These are phyloP conservation scores for Plasmodium adleri DNA, from an alignment of 169 alveolate species.

Conservation along the genomic window DNA sequence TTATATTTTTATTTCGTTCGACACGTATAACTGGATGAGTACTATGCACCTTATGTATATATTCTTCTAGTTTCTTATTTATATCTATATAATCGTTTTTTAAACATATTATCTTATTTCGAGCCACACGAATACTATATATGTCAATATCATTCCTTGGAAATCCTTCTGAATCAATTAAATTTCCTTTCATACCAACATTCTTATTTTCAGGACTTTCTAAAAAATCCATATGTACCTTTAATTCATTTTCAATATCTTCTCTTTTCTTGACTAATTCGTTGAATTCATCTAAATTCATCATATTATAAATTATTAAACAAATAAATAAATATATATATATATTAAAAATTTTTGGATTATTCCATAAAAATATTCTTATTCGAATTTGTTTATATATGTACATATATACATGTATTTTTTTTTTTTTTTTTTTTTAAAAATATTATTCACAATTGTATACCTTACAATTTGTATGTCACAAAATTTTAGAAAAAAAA, in stretches of 20 bases:
- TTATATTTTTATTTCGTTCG: slow-evolving; percentile 14
- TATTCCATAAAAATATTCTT: background rate
- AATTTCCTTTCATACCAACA: slow-evolving; percentile 81
- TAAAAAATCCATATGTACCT: slow-evolving; percentile 77
- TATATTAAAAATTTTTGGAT: background rate
- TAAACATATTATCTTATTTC: slow-evolving; percentile 80
- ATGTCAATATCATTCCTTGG: slow-evolving; percentile 84
- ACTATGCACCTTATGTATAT: slow-evolving; percentile 41
- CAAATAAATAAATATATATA: slow-evolving; percentile 10
- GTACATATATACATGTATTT: too few relatives aligned
- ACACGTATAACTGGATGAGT: slow-evolving; percentile 61
- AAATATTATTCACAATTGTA: too few relatives aligned
- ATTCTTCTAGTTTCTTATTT: slow-evolving; percentile 56
- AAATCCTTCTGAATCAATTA: slow-evolving; percentile 82
- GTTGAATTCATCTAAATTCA: slow-evolving; percentile 41
- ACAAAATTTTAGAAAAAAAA: too few relatives aligned
- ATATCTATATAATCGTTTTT: slow-evolving; percentile 76
- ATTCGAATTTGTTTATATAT: too few relatives aligned
- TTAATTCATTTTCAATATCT: slow-evolving; percentile 81
- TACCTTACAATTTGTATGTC: too few relatives aligned
- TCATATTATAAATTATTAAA: background rate
- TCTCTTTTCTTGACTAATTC: slow-evolving; percentile 78
- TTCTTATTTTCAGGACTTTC: slow-evolving; percentile 82
- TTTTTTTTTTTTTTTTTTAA: too few relatives aligned
- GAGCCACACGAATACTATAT: slow-evolving; percentile 81